Evolutionary conservation across 2,329 filamentous ascomycete genomes (phyloP).

Genomic region (Verticillium nonalfalfae): DNA sequence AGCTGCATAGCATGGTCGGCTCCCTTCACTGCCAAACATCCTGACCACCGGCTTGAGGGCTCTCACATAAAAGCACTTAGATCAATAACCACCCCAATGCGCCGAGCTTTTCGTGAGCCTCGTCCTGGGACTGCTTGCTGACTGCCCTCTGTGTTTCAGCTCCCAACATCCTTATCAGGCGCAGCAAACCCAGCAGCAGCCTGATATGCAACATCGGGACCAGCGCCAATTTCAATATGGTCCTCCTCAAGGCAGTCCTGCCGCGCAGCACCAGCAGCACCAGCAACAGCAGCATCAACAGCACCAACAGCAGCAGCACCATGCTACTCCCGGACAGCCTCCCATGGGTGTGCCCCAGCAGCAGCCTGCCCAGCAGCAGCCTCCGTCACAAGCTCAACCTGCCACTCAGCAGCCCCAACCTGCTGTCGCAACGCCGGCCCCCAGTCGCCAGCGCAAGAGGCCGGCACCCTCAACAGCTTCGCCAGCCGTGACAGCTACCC

Average conservation of each 20-base stretch:
- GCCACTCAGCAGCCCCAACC: slow-evolving; percentile 27
- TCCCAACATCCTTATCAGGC: slow-evolving; percentile 39
- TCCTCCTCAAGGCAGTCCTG: slow-evolving; percentile 30
- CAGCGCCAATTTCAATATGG: slow-evolving; percentile 36
- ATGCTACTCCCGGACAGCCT: slow-evolving; percentile 12
- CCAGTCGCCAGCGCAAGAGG: slow-evolving; percentile 33
- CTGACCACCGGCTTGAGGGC: too few species aligned
- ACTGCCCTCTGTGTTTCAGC: slow-evolving; percentile 24
- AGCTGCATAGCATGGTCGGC: too few species aligned
- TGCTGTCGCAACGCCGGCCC: slow-evolving; percentile 20
- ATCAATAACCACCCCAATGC: too few species aligned
- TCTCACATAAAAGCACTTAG: too few species aligned
- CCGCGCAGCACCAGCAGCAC: slow-evolving; percentile 23
- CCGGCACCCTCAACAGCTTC: slow-evolving; percentile 24
- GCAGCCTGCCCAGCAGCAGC: slow-evolving; percentile 21
- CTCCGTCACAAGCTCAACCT: slow-evolving; percentile 26
- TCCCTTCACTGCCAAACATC: too few species aligned
- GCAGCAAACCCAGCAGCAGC: slow-evolving; percentile 42
- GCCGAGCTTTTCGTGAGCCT: background rate
- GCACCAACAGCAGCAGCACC: slow-evolving; percentile 16
- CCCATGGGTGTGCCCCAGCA: slow-evolving; percentile 13
- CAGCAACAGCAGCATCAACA: slow-evolving; percentile 24
- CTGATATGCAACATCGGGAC: slow-evolving; percentile 41
- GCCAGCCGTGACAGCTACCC: slow-evolving; percentile 20
- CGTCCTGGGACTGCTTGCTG: slow-evolving; percentile 25